Base-by-base conservation (phyloP, 805 yeast genomes). In the Candida railenensis region DNA sequence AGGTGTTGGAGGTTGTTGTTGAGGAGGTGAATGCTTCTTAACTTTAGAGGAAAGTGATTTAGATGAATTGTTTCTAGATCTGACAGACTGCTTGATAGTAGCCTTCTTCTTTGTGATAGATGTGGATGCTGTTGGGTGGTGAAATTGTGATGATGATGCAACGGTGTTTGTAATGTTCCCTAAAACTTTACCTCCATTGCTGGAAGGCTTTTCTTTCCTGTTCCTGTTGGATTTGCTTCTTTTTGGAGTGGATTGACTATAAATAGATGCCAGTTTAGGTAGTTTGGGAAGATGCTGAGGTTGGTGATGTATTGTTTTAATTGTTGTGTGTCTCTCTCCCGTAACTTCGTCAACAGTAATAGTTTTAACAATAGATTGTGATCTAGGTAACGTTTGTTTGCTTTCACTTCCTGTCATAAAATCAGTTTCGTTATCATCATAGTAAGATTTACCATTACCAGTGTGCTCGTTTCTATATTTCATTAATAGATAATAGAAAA, bases 381-480 rank as follows among this genome's bases (percentile, higher is more conserved):
- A 69, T 49, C 72, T 64, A 38, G 75, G 74, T 47, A 75, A 51
- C 12, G 66, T 46, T 37, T 61, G 63, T 48, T 59, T 57, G 15
- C 53, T 47, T 19, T 57, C 65, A 16, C 60, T 54, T 15, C 50
- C 56, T 18, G 61, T 52, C 46, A 57, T 34, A 43, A 54, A 58
- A n/a, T 58, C 57, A 33, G 54, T 61, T 32, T 60, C 66, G 33
- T 61, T 62, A 20, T 61, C 62, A 37, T 63, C 47, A 34, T 44
- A 46, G 15, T 59, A 47, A 18, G 53, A 46, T 4, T 22, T 39
- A 2, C 47, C 45, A 39, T 56, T 58, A 5, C 49, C 49, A 7
- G 69, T 57, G 55, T 86, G 92, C 47, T 85, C 90, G 51, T 79
- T 80, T 51, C 94, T 75, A 63, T 89, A 89, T 53, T 86, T 80